A percentile compares a stretch with the other conserved stretches of the same genome.
Evolutionary conservation across 2,329 filamentous ascomycete species (phyloP).

Genomic region (Alternaria viburni): DNA sequence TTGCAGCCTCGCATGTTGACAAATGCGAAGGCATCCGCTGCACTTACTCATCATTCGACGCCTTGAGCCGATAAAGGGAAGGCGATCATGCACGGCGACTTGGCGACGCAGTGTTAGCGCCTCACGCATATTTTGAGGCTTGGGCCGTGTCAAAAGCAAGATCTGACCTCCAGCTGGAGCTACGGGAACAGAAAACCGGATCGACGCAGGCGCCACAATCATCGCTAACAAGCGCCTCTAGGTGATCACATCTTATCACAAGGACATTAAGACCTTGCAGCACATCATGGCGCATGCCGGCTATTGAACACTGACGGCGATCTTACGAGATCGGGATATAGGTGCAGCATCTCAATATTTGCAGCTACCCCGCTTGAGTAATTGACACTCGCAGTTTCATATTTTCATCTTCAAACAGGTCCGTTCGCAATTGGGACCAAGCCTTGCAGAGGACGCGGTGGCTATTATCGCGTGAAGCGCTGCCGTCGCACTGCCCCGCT

Average conservation of each 20-base stretch:
- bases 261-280: conserved; percentile 13
- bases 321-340: conserved; percentile 22
- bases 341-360: conserved; percentile 20
- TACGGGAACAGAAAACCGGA: conserved; percentile 14
- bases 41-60: background rate
- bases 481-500: conserved; percentile 7
- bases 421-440: conserved; percentile 1
- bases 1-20: conserved; percentile 21
- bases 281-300: conserved; percentile 15
- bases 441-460: background rate
- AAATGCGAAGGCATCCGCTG: conserved; percentile 2
- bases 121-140: conserved; percentile 8
- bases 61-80: conserved; percentile 4
- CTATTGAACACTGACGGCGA: conserved; percentile 19
- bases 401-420: background rate
- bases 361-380: conserved; percentile 2
- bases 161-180: conserved; percentile 13
- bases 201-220: conserved; percentile 11
- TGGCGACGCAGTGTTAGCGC: conserved; percentile 4
- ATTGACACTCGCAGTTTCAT: background rate
- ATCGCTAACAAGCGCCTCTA: conserved; percentile 4
- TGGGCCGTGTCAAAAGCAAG: conserved; percentile 10
- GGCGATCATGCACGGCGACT: conserved; percentile 10
- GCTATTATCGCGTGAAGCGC: conserved; percentile 5
- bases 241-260: conserved; percentile 16